Base-by-base conservation (phyloP, 306 rosid species). In the Quercus glauca region DNA sequence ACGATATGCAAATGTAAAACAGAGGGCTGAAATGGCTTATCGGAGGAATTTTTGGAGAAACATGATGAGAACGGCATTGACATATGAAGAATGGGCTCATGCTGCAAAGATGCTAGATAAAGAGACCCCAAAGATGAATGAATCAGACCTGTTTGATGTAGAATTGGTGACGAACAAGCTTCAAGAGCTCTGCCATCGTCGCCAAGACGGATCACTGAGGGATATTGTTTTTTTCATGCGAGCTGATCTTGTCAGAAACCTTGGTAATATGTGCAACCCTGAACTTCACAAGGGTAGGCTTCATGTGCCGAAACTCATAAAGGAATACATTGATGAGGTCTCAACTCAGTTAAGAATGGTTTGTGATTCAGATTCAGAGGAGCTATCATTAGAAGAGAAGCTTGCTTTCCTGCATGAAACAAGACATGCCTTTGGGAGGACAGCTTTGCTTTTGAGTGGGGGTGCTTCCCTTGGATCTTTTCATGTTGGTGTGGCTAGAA, bases 1-100 rank as follows among this genome's bases (percentile, higher is more conserved):
- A 82, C 92, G 97, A 7, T 95, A 86, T 76, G 87, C 97, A 2
- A 93, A 83, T 82, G 99, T 95, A 2, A 95, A 93, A 81, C 75
- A 51, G 49, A 88, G 81, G 77, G 98, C 99, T 4, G 96, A 95
- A 81, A 89, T 92, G 98, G 98, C 94, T 3, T 95, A 93, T 56
- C 87, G 98, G 82, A 90, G 99, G 79, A 93, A 93, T 28, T 93
- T 95, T 74, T 95, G 99, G 99, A 89, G 93, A 81, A 95, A 95
- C 45, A 86, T 95, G 98, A 95, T 95, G 98, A 89, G 93, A 83
- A 21, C 91, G 76, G 99, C 99, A 5, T 85, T 93, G 91, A 88
- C 93, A 29, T 93, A 95, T 60, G 99, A 95, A 89, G 99, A 95
- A 81, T 95, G 99, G 99, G 96, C 97, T 83, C 96, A 95, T 88